These are phyloP conservation scores for Lachnum nothofagi DNA, from an alignment of 2,329 filamentous ascomycete species.

Conservation along the genomic window DNA sequence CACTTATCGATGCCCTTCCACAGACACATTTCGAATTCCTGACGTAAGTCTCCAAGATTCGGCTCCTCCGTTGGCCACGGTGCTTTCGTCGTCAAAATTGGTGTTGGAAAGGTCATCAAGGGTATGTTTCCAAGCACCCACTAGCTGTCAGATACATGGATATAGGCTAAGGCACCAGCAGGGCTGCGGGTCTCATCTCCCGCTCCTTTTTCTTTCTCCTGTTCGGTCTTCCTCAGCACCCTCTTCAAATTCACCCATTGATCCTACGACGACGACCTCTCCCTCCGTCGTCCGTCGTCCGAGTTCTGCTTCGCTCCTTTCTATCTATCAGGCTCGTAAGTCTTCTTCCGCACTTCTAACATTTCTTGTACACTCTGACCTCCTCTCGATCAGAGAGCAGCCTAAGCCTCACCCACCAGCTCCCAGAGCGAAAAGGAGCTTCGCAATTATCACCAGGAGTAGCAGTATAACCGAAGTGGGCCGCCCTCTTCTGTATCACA, in stretches of 20 bases:
- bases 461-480: slow-evolving; percentile 99
- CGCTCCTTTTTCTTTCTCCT: no score
- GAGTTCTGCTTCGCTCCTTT: slow-evolving; percentile 24
- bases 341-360: slow-evolving; percentile 16
- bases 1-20: no score
- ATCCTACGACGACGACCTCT: slow-evolving; percentile 5
- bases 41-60: slow-evolving; percentile 55
- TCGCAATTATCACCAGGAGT: slow-evolving; percentile 99
- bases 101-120: slow-evolving; percentile 77
- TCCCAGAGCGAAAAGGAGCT: slow-evolving; percentile 97
- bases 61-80: slow-evolving; percentile 77
- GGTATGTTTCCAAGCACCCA: slow-evolving; percentile 48
- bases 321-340: slow-evolving; percentile 14
- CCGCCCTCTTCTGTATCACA: slow-evolving; percentile 70
- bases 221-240: no score
- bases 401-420: slow-evolving; percentile 85
- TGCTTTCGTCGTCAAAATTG: slow-evolving; percentile 73
- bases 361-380: slow-evolving; percentile 55
- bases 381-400: slow-evolving; percentile 79
- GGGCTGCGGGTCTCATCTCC: no score
- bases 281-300: slow-evolving; percentile 14
- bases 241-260: no score
- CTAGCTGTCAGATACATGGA: neutral
- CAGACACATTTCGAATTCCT: no score
- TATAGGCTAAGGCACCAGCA: no score